phyloP scores from a whole-genome alignment of 495 filamentous ascomycete genomes.

The Lophiotrema nucula region DNA sequence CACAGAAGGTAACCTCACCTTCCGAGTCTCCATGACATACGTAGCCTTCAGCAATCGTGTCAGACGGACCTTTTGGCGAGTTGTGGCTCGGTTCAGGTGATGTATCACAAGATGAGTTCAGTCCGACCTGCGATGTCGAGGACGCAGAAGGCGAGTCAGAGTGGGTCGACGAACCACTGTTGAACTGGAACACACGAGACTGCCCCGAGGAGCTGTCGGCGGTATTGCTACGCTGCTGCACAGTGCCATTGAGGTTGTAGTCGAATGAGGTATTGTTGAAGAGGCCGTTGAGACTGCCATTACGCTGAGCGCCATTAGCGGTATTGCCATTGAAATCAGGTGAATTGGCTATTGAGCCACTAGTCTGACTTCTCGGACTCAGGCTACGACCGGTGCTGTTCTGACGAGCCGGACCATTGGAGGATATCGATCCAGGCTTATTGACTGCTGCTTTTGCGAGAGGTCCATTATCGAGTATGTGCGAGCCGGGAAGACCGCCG shows the following conservation, averaged over 20 bases:
- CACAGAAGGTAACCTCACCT: constrained; percentile 65
- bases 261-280: constrained; percentile 29
- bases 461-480: constrained; percentile 53
- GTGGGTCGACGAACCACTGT: constrained; percentile 47
- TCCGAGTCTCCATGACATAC: constrained; percentile 46
- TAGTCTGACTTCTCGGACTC: constrained; percentile 37
- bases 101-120: constrained; percentile 82
- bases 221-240: constrained; percentile 21
- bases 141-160: constrained; percentile 58
- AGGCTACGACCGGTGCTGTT: constrained; percentile 35
- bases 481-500: constrained; percentile 70
- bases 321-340: constrained; percentile 19
- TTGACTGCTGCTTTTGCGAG: constrained; percentile 38
- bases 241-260: neutral
- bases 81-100: constrained; percentile 66
- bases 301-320: constrained; percentile 3
- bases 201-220: constrained; percentile 33
- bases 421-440: constrained; percentile 12
- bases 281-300: constrained; percentile 45
- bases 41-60: constrained; percentile 58
- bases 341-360: constrained; percentile 24
- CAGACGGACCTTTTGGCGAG: constrained; percentile 52
- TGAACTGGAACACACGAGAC: constrained; percentile 40
- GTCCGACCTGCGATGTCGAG: constrained; percentile 58
- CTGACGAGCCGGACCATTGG: constrained; percentile 24